Evolutionary conservation across 1,284 basidiomycete genomes (phyloP).

Genomic region (Ceratobasidium sp.): DNA sequence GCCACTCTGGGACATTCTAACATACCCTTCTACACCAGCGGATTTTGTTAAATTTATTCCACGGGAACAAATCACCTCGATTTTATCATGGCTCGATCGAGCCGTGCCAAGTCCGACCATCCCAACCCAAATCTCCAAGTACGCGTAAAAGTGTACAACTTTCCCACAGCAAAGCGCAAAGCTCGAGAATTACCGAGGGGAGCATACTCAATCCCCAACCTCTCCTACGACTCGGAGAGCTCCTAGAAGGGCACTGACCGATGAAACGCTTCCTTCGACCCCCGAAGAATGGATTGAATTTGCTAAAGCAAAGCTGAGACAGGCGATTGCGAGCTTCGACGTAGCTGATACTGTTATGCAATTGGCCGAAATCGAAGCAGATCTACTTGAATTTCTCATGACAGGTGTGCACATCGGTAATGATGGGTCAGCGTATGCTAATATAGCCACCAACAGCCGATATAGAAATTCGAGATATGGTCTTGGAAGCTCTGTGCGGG

Average conservation of each 20-base stretch:
- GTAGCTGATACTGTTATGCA: not conserved
- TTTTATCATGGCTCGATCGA: not conserved
- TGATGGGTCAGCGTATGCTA: not conserved
- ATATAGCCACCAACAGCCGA: not conserved
- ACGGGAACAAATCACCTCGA: no score
- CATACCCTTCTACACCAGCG: no score
- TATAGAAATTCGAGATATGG: conserved; percentile 4
- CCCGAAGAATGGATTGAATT: conserved; percentile 59
- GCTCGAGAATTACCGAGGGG: not conserved
- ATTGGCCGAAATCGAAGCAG: not conserved
- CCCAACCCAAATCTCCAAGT: not conserved
- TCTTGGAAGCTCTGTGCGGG: not conserved
- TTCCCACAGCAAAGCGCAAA: not conserved
- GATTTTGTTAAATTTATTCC: no score
- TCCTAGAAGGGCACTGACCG: not conserved
- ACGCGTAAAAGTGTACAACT: not conserved
- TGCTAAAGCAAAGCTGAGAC: conserved; percentile 11
- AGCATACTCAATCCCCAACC: not conserved
- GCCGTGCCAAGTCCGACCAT: not conserved
- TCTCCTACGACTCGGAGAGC: not conserved
- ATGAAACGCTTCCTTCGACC: conserved; percentile 41
- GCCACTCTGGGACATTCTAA: no score
- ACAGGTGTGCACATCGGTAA: not conserved
- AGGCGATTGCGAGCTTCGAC: not conserved
- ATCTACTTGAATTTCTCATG: conserved; percentile 21